Evolutionary conservation across 2,329 filamentous ascomycete species (phyloP).

Genomic region (Fusarium globosum): DNA sequence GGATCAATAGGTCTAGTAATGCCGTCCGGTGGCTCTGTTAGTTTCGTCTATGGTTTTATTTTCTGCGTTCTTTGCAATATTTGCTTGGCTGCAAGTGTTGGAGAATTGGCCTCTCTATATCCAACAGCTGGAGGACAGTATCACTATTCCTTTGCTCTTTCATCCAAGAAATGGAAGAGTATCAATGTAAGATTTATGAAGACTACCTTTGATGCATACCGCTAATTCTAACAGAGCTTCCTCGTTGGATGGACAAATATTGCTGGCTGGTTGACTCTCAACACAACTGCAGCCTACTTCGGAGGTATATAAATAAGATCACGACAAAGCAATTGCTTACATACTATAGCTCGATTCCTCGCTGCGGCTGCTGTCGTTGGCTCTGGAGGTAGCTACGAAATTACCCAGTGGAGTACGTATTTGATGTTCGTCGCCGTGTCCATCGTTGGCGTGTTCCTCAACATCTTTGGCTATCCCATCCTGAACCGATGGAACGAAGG

Average conservation of each 20-base stretch:
- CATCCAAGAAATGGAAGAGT: slow-evolving; percentile 53
- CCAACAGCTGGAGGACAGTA: slow-evolving; percentile 51
- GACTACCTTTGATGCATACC: rapidly evolving
- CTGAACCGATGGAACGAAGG: slow-evolving; percentile 56
- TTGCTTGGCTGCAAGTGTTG: slow-evolving; percentile 33
- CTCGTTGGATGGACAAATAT: slow-evolving; percentile 59
- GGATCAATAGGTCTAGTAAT: slow-evolving; percentile 57
- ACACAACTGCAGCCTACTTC: slow-evolving; percentile 58
- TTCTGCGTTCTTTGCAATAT: slow-evolving; percentile 39
- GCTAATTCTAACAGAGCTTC: slow-evolving; percentile 50
- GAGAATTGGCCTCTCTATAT: slow-evolving; percentile 37
- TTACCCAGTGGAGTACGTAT: slow-evolving; percentile 55
- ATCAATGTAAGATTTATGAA: slow-evolving; percentile 43
- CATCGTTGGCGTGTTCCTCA: slow-evolving; percentile 46
- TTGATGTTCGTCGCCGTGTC: slow-evolving; percentile 53
- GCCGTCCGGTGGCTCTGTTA: slow-evolving; percentile 55
- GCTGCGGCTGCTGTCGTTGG: slow-evolving; percentile 55
- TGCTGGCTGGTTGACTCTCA: slow-evolving; percentile 57
- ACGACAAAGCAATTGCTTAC: neutral
- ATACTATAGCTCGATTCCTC: slow-evolving; percentile 53
- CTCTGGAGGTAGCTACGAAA: slow-evolving; percentile 52
- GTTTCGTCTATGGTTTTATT: slow-evolving; percentile 54
- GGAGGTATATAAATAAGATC: slow-evolving; percentile 45
- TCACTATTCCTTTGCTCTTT: slow-evolving; percentile 56
- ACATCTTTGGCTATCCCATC: slow-evolving; percentile 56